Conservation (phyloP, 2,329 filamentous ascomycete genomes). For the Dactylellina parvicollis region DNA sequence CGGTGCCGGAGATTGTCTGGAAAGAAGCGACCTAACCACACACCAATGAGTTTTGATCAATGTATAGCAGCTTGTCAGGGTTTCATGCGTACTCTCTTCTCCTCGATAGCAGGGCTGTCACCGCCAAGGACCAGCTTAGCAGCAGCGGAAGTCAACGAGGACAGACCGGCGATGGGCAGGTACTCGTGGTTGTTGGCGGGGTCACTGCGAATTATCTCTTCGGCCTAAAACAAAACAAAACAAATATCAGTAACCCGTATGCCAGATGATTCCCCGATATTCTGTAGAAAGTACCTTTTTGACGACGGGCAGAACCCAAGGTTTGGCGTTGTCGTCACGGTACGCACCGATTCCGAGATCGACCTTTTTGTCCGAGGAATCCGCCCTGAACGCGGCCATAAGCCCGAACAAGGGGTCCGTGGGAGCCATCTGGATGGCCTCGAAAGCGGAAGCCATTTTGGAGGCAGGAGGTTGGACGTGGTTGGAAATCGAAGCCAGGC, state of each 20-base stretch:
- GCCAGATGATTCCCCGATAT: constrained; percentile 74
- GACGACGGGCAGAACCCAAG: constrained; percentile 95
- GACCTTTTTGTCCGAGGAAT: constrained; percentile 93
- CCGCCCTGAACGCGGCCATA: constrained; percentile 99
- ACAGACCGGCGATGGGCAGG: constrained; percentile 94
- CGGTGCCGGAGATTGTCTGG: constrained; percentile 97
- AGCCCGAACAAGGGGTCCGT: constrained; percentile 96
- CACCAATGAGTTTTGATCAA: no score
- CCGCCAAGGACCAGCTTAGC: constrained; percentile 89
- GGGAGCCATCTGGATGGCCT: constrained; percentile 85
- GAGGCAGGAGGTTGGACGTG: constrained; percentile 25
- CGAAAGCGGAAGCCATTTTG: constrained; percentile 59
- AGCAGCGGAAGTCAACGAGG: constrained; percentile 91
- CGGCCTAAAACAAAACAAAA: constrained; percentile 70
- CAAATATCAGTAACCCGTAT: constrained; percentile 57
- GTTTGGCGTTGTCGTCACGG: constrained; percentile 97
- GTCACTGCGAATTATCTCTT: constrained; percentile 64
- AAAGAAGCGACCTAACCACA: constrained; percentile 80
- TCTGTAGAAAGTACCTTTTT: constrained; percentile 42
- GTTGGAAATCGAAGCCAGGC: constrained; percentile 35
- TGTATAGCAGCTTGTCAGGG: no score
- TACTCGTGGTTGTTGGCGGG: constrained; percentile 93
- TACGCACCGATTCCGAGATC: constrained; percentile 98
- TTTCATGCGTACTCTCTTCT: constrained; percentile 62
- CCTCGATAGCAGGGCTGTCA: constrained; percentile 77